Evolutionary conservation across 1,139 yeast species (phyloP).

Genomic region (Zygosaccharomyces pseudobailii): DNA sequence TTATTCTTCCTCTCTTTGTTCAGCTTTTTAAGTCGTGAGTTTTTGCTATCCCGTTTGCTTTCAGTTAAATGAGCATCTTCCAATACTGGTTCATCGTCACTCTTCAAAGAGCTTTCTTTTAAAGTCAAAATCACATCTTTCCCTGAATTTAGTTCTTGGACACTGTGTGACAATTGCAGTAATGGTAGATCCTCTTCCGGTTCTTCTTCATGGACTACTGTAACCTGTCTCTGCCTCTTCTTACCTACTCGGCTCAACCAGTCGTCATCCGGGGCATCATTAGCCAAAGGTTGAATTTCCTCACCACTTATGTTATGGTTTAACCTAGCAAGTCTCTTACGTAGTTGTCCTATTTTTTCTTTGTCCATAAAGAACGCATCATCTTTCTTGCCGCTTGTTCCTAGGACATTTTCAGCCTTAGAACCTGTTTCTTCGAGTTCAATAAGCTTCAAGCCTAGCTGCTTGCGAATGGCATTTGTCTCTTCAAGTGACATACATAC

Average conservation of each 20-base stretch:
- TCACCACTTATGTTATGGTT: conserved; percentile 15
- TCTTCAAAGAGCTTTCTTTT: conserved; percentile 53
- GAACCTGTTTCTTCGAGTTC: not conserved
- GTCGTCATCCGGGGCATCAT: conserved; percentile 4
- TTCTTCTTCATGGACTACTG: conserved; percentile 29
- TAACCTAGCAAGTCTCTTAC: conserved; percentile 28
- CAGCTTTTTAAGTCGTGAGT: conserved; percentile 21
- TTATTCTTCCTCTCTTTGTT: conserved; percentile 24
- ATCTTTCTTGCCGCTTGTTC: not conserved
- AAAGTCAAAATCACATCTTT: conserved; percentile 56
- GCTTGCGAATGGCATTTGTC: conserved; percentile 46
- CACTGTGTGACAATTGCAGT: conserved; percentile 16
- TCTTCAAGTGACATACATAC: conserved; percentile 44
- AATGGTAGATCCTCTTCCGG: conserved; percentile 34
- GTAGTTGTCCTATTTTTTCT: conserved; percentile 15
- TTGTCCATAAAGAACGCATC: conserved; percentile 9
- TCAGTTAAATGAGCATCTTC: conserved; percentile 20
- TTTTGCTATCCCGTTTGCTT: conserved; percentile 19
- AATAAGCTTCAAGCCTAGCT: conserved; percentile 48
- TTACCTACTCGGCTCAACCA: conserved; percentile 3
- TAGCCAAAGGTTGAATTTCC: conserved; percentile 11
- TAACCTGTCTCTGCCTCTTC: conserved; percentile 20
- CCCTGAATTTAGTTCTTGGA: conserved; percentile 14
- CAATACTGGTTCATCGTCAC: conserved; percentile 37
- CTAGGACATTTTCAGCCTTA: not conserved